These are phyloP conservation scores for Gracilariopsis chorda DNA, from an alignment of 23 red algal genomes.

Conservation along the genomic window DNA sequence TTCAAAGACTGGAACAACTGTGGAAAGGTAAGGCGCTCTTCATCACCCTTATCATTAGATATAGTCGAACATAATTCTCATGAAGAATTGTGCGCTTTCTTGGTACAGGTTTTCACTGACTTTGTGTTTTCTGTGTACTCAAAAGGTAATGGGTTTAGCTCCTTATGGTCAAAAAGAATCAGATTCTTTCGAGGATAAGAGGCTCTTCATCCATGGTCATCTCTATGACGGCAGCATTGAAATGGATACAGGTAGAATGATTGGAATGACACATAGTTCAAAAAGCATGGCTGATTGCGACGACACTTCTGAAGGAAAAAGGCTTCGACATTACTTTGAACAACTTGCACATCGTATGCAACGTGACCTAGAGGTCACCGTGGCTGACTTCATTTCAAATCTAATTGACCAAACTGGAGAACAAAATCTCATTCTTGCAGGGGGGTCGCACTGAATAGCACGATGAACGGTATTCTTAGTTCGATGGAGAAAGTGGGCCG, in stretches of 20 bases:
- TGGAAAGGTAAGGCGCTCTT: conserved; percentile 89
- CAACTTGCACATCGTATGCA: conserved; percentile 30
- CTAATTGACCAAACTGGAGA: conserved; percentile 5
- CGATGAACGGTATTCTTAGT: conserved; percentile 57
- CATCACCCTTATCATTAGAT: too few species aligned
- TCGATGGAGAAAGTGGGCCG: neutral
- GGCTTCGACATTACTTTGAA: conserved; percentile 20
- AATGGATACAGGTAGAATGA: conserved; percentile 12
- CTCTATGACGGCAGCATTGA: conserved; percentile 57
- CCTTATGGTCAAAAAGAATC: neutral
- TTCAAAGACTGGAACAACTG: conserved; percentile 96
- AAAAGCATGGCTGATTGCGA: conserved; percentile 11
- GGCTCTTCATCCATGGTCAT: conserved; percentile 27
- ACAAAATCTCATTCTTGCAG: conserved; percentile 50
- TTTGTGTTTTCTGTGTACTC: neutral
- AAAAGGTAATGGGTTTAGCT: conserved; percentile 63
- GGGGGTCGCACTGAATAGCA: conserved; percentile 81
- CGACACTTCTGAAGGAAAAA: neutral
- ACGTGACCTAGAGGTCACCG: conserved; percentile 31
- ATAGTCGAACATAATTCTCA: too few species aligned
- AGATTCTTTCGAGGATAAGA: neutral
- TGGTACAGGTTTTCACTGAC: neutral
- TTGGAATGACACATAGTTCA: neutral
- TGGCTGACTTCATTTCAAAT: conserved; percentile 8
- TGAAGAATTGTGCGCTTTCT: too few species aligned